Conservation (phyloP, 192 early-diverging fungal species). For the Powellomyces hirtus region DNA sequence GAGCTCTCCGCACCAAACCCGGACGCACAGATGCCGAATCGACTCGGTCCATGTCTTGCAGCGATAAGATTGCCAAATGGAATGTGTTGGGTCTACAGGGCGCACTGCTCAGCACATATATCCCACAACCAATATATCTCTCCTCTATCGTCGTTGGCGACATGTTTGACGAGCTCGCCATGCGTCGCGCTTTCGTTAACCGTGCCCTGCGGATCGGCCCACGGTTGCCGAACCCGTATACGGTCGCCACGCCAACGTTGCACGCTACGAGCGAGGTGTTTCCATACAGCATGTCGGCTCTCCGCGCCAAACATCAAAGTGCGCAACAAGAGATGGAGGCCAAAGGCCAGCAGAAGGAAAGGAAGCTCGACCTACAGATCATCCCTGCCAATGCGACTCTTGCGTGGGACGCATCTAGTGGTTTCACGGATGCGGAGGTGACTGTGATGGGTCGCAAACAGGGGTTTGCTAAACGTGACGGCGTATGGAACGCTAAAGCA, state of each 20-base stretch:
- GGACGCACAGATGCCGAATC: constrained; percentile 71
- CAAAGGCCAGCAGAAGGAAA: too few species aligned
- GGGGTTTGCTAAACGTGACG: neutral
- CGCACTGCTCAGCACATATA: constrained; percentile 59
- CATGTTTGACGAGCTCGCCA: constrained; percentile 55
- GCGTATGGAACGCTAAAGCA: neutral
- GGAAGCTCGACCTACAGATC: too few species aligned
- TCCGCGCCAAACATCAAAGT: too few species aligned
- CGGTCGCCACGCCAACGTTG: too few species aligned
- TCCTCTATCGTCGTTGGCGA: constrained; percentile 65
- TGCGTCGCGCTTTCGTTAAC: constrained; percentile 55
- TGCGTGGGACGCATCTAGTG: neutral
- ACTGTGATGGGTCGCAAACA: neutral
- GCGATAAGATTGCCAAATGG: constrained; percentile 93
- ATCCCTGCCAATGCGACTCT: neutral
- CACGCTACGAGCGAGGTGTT: too few species aligned
- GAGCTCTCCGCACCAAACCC: constrained; percentile 75
- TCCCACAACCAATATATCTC: constrained; percentile 66
- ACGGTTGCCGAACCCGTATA: too few species aligned
- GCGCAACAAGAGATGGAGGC: too few species aligned
- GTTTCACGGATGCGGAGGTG: neutral
- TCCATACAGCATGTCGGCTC: too few species aligned
- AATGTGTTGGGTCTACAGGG: constrained; percentile 77
- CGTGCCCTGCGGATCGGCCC: neutral
- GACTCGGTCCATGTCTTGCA: constrained; percentile 72